These are phyloP conservation scores for Picochlorum sp. DNA, from an alignment of 139 green algal species.

Conservation along the genomic window DNA sequence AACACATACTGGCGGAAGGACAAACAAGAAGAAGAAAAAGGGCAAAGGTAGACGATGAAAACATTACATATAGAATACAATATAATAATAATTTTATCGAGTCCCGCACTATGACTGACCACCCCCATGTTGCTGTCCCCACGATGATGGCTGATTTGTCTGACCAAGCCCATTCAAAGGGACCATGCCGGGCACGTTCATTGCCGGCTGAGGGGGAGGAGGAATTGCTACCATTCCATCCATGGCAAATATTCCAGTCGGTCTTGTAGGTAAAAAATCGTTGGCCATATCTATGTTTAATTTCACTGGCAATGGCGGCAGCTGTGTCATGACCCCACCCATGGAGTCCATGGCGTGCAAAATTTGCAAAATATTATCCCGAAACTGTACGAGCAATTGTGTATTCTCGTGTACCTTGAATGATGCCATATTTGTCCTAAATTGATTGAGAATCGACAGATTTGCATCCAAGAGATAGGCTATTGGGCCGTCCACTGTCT, in stretches of 20 bases:
- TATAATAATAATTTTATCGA: constrained; percentile 1
- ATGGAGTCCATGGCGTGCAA: constrained; percentile 61
- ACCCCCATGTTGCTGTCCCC: not conserved
- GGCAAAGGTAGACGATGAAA: constrained; percentile 15
- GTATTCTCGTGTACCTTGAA: constrained; percentile 74
- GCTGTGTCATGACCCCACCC: constrained; percentile 62
- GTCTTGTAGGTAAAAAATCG: constrained; percentile 40
- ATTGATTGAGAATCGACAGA: constrained; percentile 50
- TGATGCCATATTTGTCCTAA: constrained; percentile 39
- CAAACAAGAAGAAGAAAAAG: constrained; percentile 11
- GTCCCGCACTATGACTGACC: not conserved
- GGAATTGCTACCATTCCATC: constrained; percentile 12
- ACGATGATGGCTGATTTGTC: not conserved
- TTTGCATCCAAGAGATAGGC: constrained; percentile 48
- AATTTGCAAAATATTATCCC: constrained; percentile 74
- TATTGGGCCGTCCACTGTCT: constrained; percentile 20
- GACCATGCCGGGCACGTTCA: constrained; percentile 32
- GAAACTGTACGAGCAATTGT: constrained; percentile 64
- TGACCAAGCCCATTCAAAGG: constrained; percentile 11
- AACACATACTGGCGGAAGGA: not conserved
- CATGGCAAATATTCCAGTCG: constrained; percentile 3
- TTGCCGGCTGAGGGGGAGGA: constrained; percentile 21
- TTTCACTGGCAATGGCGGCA: constrained; percentile 71
- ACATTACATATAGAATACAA: constrained; percentile 2
- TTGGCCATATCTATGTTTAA: constrained; percentile 61